phyloP scores from a whole-genome alignment of 306 rosid species.

The Quercus aquifolioides region DNA sequence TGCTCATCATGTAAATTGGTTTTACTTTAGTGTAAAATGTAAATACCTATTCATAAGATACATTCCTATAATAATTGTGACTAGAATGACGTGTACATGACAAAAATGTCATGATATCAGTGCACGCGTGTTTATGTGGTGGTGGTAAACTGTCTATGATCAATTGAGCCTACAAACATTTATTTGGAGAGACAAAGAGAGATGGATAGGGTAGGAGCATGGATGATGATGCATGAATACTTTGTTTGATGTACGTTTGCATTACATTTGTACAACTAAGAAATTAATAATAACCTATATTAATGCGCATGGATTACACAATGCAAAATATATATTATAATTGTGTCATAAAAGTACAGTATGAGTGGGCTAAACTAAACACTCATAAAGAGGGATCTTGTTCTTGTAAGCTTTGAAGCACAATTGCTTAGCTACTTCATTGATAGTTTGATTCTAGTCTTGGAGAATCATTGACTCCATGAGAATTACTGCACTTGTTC shows the following conservation, averaged over 20 bases:
- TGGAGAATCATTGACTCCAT: neutral
- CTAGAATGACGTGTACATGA: neutral
- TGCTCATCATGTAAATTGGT: neutral
- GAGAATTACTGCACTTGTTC: neutral
- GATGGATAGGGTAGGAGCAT: neutral
- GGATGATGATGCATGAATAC: neutral
- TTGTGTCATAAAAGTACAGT: too few relatives aligned
- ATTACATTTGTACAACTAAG: too few relatives aligned
- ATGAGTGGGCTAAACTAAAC: too few relatives aligned
- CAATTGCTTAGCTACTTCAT: too few relatives aligned
- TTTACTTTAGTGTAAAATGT: neutral
- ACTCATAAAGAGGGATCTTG: too few relatives aligned
- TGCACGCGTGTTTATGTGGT: neutral
- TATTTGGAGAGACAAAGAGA: neutral
- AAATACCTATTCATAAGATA: neutral
- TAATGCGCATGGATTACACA: too few relatives aligned
- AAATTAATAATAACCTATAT: too few relatives aligned
- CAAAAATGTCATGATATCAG: neutral
- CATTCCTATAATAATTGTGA: neutral
- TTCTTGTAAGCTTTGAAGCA: too few relatives aligned
- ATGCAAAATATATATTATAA: too few relatives aligned
- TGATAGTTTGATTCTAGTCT: neutral
- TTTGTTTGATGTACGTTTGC: too few relatives aligned
- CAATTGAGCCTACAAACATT: neutral
- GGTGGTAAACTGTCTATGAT: neutral